Percentiles rank a stretch among this genome's conserved stretches.
Conservation (phyloP, 345 rosid genomes). For the sweet orange (Citrus sinensis) region DNA sequence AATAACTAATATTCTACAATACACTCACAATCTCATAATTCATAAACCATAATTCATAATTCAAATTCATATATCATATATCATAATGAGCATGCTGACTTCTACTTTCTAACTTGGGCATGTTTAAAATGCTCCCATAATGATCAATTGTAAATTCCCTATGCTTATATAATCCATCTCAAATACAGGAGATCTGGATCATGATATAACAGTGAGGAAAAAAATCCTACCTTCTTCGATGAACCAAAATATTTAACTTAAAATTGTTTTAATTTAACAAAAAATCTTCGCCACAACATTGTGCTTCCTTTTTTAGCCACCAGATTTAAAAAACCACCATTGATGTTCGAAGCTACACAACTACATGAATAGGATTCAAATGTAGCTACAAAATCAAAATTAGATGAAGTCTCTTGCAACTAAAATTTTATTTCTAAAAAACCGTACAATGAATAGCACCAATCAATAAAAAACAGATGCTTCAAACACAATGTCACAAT, state of each 20-base stretch:
- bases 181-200: neutral
- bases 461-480: neutral
- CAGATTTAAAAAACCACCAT: constrained; percentile 34
- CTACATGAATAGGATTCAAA: constrained; percentile 80
- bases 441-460: neutral
- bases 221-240: constrained; percentile 53
- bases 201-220: neutral
- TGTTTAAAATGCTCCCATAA: too few relatives aligned
- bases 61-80: too few relatives aligned
- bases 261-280: constrained; percentile 33
- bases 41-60: too few relatives aligned
- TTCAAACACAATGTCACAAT: neutral
- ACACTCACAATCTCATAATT: too few relatives aligned
- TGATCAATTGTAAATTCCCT: too few relatives aligned
- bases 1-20: too few relatives aligned
- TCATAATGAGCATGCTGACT: too few relatives aligned
- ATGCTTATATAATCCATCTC: too few relatives aligned
- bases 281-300: constrained; percentile 26
- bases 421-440: neutral
- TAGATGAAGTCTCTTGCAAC: neutral
- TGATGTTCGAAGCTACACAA: constrained; percentile 83
- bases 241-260: constrained; percentile 38
- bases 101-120: too few relatives aligned
- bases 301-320: constrained; percentile 40
- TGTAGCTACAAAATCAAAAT: constrained; percentile 55